These are phyloP conservation scores for Penicillium roqueforti DNA, from an alignment of 495 filamentous ascomycete genomes.

Conservation along the genomic window DNA sequence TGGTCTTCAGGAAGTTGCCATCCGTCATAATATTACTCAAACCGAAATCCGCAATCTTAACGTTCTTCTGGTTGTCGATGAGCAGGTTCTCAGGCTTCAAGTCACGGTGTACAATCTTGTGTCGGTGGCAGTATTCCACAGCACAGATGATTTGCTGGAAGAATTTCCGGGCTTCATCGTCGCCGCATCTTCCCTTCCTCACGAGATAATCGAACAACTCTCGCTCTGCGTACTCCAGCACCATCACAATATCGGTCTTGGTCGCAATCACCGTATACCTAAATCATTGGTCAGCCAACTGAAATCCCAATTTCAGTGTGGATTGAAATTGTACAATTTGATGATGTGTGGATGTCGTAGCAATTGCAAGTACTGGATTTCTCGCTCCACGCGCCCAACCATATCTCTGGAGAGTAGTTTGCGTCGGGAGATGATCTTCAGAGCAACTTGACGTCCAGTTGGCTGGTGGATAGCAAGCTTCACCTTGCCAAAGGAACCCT, in stretches of 20 bases:
- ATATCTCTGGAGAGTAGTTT: conserved; percentile 95
- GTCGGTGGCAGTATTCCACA: conserved; percentile 97
- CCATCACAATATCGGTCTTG: conserved; percentile 93
- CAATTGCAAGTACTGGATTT: conserved; percentile 96
- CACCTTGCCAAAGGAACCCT: conserved; percentile 97
- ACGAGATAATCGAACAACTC: conserved; percentile 98
- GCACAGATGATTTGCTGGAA: conserved; percentile 99
- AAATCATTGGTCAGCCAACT: conserved; percentile 11
- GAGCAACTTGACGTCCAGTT: conserved; percentile 86
- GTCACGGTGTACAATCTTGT: conserved; percentile 98
- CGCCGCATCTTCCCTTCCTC: conserved; percentile 79
- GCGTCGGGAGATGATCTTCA: conserved; percentile 95
- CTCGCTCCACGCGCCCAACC: conserved; percentile 92
- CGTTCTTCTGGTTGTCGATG: conserved; percentile 88
- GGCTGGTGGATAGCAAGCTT: conserved; percentile 90
- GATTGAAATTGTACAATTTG: conserved; percentile 69
- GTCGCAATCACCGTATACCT: conserved; percentile 97
- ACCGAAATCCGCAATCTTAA: conserved; percentile 98
- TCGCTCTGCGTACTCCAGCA: conserved; percentile 92
- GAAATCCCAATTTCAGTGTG: not conserved
- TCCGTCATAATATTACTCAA: conserved; percentile 99
- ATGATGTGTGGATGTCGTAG: conserved; percentile 97
- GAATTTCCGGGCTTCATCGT: conserved; percentile 87
- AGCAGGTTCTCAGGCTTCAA: conserved; percentile 96
- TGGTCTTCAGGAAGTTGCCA: conserved; percentile 97